Percentiles rank a stretch among this genome's conserved stretches.
Evolutionary conservation across 176 grass and related monocot species (phyloP).

Genomic region (Oryza punctata): DNA sequence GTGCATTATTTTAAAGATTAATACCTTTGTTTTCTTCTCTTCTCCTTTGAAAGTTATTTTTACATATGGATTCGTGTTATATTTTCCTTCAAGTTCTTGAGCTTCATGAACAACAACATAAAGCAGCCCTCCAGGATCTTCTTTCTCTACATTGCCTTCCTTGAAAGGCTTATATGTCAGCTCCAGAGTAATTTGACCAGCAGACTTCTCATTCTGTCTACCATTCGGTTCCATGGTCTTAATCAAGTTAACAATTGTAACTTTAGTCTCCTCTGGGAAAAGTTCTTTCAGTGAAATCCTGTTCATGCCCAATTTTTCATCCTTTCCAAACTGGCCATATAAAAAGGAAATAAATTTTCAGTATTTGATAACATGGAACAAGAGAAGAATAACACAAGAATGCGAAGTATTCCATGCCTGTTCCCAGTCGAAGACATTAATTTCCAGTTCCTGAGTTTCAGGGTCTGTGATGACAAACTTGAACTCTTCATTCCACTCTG

Average conservation of each 20-base stretch:
- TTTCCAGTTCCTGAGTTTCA: constrained; percentile 70
- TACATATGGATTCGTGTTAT: constrained; percentile 84
- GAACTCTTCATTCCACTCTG: constrained; percentile 91
- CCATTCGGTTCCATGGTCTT: constrained; percentile 74
- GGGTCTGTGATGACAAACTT: constrained; percentile 82
- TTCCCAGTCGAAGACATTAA: constrained; percentile 88
- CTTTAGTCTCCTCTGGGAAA: constrained; percentile 61
- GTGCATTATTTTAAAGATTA: neutral
- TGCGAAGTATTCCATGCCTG: constrained; percentile 48
- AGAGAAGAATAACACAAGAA: constrained; percentile 29
- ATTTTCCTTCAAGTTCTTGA: constrained; percentile 84
- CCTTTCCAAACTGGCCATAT: constrained; percentile 64
- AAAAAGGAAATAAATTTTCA: neutral
- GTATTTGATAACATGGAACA: neutral
- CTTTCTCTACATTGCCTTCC: constrained; percentile 62
- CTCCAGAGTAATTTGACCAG: constrained; percentile 72
- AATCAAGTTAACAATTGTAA: constrained; percentile 61
- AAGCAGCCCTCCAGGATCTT: constrained; percentile 79
- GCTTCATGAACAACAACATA: constrained; percentile 77
- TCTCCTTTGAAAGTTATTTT: constrained; percentile 79
- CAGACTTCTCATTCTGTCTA: constrained; percentile 69
- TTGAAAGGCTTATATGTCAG: constrained; percentile 81
- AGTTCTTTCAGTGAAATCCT: constrained; percentile 60
- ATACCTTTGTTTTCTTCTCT: constrained; percentile 89
- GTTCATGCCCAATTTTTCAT: constrained; percentile 86